Conservation (phyloP, 306 rosid genomes). For the Malus orientalis region DNA sequence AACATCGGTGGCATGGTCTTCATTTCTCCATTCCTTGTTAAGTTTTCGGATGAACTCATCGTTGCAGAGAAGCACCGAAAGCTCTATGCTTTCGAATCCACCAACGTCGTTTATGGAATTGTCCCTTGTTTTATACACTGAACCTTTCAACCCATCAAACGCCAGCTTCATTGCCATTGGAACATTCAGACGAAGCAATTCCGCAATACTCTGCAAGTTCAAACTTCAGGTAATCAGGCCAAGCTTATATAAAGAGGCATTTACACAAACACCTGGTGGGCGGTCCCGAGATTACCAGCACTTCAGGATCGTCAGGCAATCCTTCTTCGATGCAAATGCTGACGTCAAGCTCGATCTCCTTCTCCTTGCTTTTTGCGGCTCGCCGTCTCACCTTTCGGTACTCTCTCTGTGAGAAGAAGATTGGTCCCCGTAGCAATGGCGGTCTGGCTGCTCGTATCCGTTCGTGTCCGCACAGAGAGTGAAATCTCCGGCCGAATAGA, state of each 20-base stretch:
- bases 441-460: conserved; percentile 4
- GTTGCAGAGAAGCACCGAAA: conserved; percentile 81
- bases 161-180: conserved; percentile 85
- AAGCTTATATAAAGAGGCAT: background rate
- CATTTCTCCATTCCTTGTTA: conserved; percentile 91
- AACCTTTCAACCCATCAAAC: conserved; percentile 66
- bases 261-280: conserved; percentile 1
- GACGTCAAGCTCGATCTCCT: conserved; percentile 65
- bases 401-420: conserved; percentile 39
- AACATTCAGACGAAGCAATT: conserved; percentile 75
- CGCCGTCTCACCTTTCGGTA: conserved; percentile 56
- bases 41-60: conserved; percentile 72
- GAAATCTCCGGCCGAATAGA: conserved; percentile 32
- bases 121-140: conserved; percentile 57
- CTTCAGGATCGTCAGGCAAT: conserved; percentile 80
- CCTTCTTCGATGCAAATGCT: conserved; percentile 75
- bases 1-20: conserved; percentile 90
- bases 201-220: conserved; percentile 41
- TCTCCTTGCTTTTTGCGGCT: conserved; percentile 37
- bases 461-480: conserved; percentile 21
- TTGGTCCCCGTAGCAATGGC: background rate
- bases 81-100: conserved; percentile 61
- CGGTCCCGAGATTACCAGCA: conserved; percentile 40
- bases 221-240: background rate
- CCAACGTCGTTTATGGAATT: conserved; percentile 59